These are phyloP conservation scores for Flaveria trinervia DNA, from an alignment of 129 eudicot genomes.

Conservation along the genomic window DNA sequence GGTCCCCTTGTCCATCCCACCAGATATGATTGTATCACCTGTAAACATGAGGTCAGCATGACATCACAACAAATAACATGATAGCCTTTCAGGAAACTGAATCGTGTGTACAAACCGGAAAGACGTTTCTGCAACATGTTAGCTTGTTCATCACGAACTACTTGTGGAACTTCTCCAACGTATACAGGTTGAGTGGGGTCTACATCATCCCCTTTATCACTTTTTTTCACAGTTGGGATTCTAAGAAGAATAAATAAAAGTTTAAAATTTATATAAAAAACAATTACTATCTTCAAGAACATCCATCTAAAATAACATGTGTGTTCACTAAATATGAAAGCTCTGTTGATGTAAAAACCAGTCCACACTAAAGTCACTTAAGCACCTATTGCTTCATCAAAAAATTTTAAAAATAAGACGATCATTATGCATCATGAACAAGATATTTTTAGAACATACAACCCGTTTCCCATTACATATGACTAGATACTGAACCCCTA, in stretches of 20 bases:
- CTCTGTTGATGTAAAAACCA: neutral
- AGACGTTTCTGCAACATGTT: slow-evolving; percentile 46
- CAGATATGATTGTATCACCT: slow-evolving; percentile 66
- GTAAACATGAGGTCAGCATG: slow-evolving; percentile 30
- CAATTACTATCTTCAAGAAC: neutral
- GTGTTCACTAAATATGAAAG: slow-evolving; percentile 11
- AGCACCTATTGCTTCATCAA: neutral
- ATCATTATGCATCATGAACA: neutral
- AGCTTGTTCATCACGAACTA: slow-evolving; percentile 78
- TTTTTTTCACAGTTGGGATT: slow-evolving; percentile 49
- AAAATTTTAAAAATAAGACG: neutral
- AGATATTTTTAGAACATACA: neutral
- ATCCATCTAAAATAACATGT: slow-evolving; percentile 15
- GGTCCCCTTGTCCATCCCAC: slow-evolving; percentile 88
- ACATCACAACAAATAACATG: neutral
- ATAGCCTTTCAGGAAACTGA: slow-evolving; percentile 21
- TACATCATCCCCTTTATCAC: slow-evolving; percentile 53
- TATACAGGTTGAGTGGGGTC: slow-evolving; percentile 72
- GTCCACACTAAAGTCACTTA: neutral
- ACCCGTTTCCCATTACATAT: slow-evolving; percentile 10
- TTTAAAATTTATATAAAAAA: neutral
- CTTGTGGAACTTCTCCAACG: slow-evolving; percentile 92
- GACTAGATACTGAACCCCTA: slow-evolving; percentile 4
- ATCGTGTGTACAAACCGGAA: slow-evolving; percentile 54
- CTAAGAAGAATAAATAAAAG: slow-evolving; percentile 42